phyloP scores from a whole-genome alignment of 495 filamentous ascomycete species.

The Hyaloscypha finlandica region DNA sequence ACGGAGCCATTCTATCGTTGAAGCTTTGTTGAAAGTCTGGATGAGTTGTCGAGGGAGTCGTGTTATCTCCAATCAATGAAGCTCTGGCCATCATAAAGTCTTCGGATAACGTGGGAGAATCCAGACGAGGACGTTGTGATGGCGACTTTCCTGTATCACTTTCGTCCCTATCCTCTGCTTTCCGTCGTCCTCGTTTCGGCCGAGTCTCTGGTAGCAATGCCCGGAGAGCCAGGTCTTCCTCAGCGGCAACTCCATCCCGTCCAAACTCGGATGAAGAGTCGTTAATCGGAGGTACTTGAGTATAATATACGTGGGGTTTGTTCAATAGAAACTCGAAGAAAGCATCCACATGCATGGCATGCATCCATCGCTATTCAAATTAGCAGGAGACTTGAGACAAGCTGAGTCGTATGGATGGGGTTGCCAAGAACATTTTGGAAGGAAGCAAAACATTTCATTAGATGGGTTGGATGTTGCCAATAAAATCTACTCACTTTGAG shows the following conservation, averaged over 20 bases:
- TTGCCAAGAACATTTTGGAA: background rate
- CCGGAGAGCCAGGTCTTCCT: constrained; percentile 90
- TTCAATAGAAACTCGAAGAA: constrained; percentile 91
- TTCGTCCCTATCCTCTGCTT: constrained; percentile 74
- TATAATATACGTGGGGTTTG: constrained; percentile 81
- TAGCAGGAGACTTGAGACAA: constrained; percentile 3
- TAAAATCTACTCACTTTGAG: constrained; percentile 67
- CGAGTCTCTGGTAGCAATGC: constrained; percentile 88
- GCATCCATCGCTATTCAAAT: constrained; percentile 83
- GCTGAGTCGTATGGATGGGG: background rate
- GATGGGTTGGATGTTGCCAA: background rate
- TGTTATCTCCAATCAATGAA: constrained; percentile 19
- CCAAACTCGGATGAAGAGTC: constrained; percentile 64
- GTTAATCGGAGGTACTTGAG: constrained; percentile 67
- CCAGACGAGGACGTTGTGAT: constrained; percentile 64
- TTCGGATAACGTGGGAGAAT: constrained; percentile 63
- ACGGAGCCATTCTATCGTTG: constrained; percentile 25
- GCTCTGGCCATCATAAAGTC: constrained; percentile 46
- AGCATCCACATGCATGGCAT: constrained; percentile 94
- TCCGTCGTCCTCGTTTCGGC: constrained; percentile 84
- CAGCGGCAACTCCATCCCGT: constrained; percentile 83
- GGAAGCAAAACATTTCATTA: constrained; percentile 1
- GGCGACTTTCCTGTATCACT: constrained; percentile 47
- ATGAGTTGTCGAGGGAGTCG: constrained; percentile 49
- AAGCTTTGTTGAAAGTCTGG: constrained; percentile 35